Evolutionary conservation across 768 basidiomycete genomes (phyloP), one percentile per base, ranked within the genome.

Genomic region (Xerocomellus amylosporus): DNA sequence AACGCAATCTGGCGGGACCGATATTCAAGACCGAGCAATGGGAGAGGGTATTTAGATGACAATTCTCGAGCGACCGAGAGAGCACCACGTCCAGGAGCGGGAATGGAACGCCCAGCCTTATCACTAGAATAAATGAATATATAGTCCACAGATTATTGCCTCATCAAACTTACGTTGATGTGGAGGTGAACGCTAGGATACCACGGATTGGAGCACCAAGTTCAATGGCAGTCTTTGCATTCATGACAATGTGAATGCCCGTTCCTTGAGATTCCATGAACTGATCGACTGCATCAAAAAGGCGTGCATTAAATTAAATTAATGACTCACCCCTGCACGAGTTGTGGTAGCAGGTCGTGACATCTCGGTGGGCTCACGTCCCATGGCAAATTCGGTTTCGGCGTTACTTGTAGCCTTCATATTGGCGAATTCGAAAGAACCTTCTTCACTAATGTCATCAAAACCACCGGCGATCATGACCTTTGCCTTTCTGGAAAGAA

Each of bases 321-420:
- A 19, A 38, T 31, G 26, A 76, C 85, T 69, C 71, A 92, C 90
- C 61, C 97, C 97, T 66, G 94, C 82, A 69, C 97, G 92, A 60
- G 96, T 98, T 10, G 88, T 90, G 1, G 96, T 98, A 10, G 96
- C 89, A 15, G 97, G 97, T 54, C 97, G 88, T 43, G 97, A 99
- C 90, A 98, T 95, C 73, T 99, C 97, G 37, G 91, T 93, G 7
- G 97, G 95, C 73, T 99, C 97, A 62, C 97, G 94, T 57, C 97
- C 97, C 90, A 97, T 97, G 4, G 95, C 96, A 66, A 98, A 91
- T 72, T 99, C 97, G 30, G 92, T 92, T 72, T 94, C 92, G 1
- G 95, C 88, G 66, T 96, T 98, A 74, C 90, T 93, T 6, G 97
- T 99, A 1, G 97, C 97, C 74, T 98, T 97, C 97, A 99, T 99